Evolutionary conservation across 345 rosid genomes (phyloP).

Genomic region (Syzygium grande): DNA sequence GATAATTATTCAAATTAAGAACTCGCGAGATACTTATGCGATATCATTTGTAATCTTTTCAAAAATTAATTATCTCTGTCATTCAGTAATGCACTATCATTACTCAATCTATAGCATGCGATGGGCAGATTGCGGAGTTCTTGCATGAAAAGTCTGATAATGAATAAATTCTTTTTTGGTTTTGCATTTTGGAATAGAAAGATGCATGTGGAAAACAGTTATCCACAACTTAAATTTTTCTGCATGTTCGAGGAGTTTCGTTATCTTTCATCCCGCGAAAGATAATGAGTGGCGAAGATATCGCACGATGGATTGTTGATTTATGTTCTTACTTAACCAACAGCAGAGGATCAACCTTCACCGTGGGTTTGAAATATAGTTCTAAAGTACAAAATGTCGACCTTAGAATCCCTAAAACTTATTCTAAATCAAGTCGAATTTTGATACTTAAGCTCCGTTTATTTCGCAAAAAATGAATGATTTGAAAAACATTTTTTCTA

Average conservation of each 20-base stretch:
- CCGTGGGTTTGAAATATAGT: neutral
- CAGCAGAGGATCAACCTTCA: neutral
- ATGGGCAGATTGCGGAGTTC: neutral
- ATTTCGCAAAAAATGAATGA: no score
- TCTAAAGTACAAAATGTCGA: neutral
- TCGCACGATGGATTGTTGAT: neutral
- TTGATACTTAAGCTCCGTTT: no score
- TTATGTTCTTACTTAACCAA: neutral
- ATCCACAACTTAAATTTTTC: neutral
- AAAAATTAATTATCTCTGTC: neutral
- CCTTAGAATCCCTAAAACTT: neutral
- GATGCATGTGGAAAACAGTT: neutral
- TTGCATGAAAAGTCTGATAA: neutral
- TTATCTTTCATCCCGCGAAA: neutral
- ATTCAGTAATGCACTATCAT: neutral
- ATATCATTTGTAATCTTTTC: neutral
- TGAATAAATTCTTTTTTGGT: neutral
- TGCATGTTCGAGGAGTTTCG: neutral
- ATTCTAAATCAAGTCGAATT: neutral
- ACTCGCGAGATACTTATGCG: neutral
- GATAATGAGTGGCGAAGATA: neutral
- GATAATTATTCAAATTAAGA: neutral
- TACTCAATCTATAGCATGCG: neutral
- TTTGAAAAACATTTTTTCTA: no score
- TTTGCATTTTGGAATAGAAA: neutral